phyloP scores from a whole-genome alignment of 257 asterid genomes.

The Capsicum pubescens region DNA sequence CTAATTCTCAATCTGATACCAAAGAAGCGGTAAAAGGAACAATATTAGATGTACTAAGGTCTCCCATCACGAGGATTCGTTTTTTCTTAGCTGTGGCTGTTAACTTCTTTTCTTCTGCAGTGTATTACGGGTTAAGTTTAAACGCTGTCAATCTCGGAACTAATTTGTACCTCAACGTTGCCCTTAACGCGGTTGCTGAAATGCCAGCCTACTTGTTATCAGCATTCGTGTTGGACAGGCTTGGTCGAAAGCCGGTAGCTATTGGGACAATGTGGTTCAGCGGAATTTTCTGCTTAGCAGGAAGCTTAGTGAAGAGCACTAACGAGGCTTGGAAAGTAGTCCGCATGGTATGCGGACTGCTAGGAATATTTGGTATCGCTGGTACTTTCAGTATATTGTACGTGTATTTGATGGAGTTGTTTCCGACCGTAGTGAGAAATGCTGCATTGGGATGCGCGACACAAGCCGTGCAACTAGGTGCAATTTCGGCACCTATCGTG shows the following conservation, averaged over 20 bases:
- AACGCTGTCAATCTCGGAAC: slow-evolving; percentile 86
- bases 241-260: slow-evolving; percentile 72
- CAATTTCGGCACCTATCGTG: slow-evolving; percentile 68
- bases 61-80: too few species aligned
- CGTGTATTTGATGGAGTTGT: slow-evolving; percentile 72
- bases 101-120: slow-evolving; percentile 66
- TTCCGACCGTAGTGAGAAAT: slow-evolving; percentile 85
- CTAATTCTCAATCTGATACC: background rate
- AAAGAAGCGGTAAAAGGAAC: too few species aligned
- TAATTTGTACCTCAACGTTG: slow-evolving; percentile 71
- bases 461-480: slow-evolving; percentile 85
- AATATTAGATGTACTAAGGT: too few species aligned
- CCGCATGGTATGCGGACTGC: slow-evolving; percentile 57
- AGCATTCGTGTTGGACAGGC: slow-evolving; percentile 58
- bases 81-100: too few species aligned
- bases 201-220: slow-evolving; percentile 77
- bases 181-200: slow-evolving; percentile 70
- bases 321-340: slow-evolving; percentile 41
- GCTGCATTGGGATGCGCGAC: slow-evolving; percentile 82
- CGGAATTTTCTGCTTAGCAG: slow-evolving; percentile 60
- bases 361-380: slow-evolving; percentile 90
- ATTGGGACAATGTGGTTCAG: slow-evolving; percentile 80
- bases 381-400: slow-evolving; percentile 76
- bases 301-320: slow-evolving; percentile 47
- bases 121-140: slow-evolving; percentile 79